Evolutionary conservation across 768 basidiomycete species (phyloP).

Genomic region (Kwoniella sp.): DNA sequence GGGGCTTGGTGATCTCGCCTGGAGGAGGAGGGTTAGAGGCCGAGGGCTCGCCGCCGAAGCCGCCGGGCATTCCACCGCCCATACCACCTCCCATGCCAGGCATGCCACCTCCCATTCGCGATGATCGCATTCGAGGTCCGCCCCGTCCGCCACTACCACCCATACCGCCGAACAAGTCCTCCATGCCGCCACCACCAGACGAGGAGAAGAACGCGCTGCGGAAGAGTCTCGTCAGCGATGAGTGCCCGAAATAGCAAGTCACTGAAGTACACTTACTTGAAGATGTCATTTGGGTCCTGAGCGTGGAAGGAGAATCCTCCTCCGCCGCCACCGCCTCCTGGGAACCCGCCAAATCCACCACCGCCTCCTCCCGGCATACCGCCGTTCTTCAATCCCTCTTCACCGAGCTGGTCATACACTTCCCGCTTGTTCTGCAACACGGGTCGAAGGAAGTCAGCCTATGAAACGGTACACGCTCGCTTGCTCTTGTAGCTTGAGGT

Average conservation of each 20-base stretch:
- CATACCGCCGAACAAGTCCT: constrained; percentile 53
- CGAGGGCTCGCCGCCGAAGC: constrained; percentile 52
- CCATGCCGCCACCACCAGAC: constrained; percentile 59
- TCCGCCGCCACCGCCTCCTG: constrained; percentile 53
- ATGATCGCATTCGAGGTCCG: constrained; percentile 40
- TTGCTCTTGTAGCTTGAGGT: no score
- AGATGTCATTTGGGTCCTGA: constrained; percentile 81
- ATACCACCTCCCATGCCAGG: constrained; percentile 47
- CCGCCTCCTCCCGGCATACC: constrained; percentile 58
- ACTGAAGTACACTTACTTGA: constrained; percentile 66
- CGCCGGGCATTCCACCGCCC: constrained; percentile 51
- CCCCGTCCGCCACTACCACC: constrained; percentile 46
- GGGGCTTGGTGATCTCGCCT: constrained; percentile 71
- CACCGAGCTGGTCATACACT: constrained; percentile 86
- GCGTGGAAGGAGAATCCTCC: constrained; percentile 67
- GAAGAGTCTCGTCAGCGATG: constrained; percentile 15
- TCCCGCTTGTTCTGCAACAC: constrained; percentile 54
- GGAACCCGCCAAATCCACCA: constrained; percentile 58
- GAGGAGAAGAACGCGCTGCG: constrained; percentile 50
- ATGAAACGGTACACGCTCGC: no score
- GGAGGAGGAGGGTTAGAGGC: constrained; percentile 57
- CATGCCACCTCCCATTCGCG: constrained; percentile 52
- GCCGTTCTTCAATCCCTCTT: constrained; percentile 83
- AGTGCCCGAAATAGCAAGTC: background rate
- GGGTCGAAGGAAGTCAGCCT: background rate